Conservation (phyloP, 352 stramenopile species). For the Aphanomyces stellatus region DNA sequence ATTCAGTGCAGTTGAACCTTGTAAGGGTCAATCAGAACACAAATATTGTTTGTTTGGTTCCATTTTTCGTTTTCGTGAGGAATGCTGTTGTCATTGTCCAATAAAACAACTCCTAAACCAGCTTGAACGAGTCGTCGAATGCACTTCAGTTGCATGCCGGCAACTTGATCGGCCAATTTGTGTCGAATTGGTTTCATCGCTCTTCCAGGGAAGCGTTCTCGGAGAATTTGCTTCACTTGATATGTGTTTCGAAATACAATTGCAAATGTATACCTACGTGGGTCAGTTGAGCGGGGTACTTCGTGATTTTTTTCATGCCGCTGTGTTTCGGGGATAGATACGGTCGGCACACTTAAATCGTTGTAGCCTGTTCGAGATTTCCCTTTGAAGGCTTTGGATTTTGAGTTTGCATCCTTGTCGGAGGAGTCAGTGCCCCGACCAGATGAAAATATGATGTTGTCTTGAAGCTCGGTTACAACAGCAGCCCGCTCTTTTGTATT, state of each 20-base stretch:
- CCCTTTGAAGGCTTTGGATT: not conserved
- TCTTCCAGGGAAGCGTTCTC: slow-evolving; percentile 61
- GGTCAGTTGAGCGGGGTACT: not conserved
- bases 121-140: slow-evolving; percentile 73
- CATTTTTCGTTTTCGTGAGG: slow-evolving; percentile 36
- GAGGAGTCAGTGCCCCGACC: not conserved
- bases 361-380: not conserved
- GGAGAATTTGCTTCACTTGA: slow-evolving; percentile 65
- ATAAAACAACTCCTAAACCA: slow-evolving; percentile 51
- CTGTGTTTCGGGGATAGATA: not conserved
- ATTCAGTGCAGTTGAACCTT: too few relatives aligned
- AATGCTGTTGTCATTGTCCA: slow-evolving; percentile 50
- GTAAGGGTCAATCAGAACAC: slow-evolving; percentile 72
- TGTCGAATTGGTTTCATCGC: slow-evolving; percentile 28
- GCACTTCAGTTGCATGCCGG: slow-evolving; percentile 70
- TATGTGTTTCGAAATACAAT: slow-evolving; percentile 74
- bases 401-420: not conserved
- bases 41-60: slow-evolving; percentile 54
- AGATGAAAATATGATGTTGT: not conserved
- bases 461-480: not conserved
- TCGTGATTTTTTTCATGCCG: not conserved
- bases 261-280: slow-evolving; percentile 79
- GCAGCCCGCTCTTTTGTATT: not conserved
- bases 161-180: slow-evolving; percentile 55
- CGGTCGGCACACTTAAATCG: not conserved